Evolutionary conservation across 169 alveolate species (phyloP), one percentile per base, ranked within the genome.

Genomic region (Blepharisma undulans): DNA sequence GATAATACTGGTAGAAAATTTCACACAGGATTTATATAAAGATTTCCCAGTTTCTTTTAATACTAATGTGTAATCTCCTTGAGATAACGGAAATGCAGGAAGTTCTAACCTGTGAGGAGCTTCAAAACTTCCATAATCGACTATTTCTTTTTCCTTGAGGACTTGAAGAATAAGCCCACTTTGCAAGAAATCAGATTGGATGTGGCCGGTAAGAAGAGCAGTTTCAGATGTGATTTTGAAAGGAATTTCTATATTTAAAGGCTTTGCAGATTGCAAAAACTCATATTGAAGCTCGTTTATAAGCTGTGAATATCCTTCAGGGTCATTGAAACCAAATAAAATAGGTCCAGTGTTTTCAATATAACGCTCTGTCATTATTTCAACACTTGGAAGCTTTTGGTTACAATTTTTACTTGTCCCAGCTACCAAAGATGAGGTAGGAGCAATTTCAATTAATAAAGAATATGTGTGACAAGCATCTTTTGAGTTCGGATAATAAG

Each of bases 61-160:
- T 19, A 60, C 36, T 25, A 86, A n/a, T 30, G 25, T 71, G 72
- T 86, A 86, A 27, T 60, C 72, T 86, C 91, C 91, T 66, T 27
- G 27, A 25, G 91, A 21, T 21, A 86, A 16, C 10, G 80, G 84
- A 22, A 86, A 25, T 25, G 91, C 84, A 6, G 25, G 59, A 16
- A 86, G 80, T 66, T 86, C 91, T 27, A 25, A 71, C 29, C 91
- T n/a, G 29, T 86, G 91, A 18, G 84, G 85, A 27, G 80, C 71
- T 86, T 72, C 33, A 32, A n/a, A 71, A 32, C 61, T 60, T 18
- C 84, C 80, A 22, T 60, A 61, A 25, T 61, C 91, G 2, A 86
- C 27, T 0, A 86, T 32, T 72, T 86, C 91, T 30, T 86, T 34
- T 0, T 32, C 91, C 12, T 4, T 61, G 7, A 27, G 3, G 59